Percentiles rank a stretch among this genome's conserved stretches.
These are phyloP conservation scores for Acanthamoeba quina DNA, from an alignment of 208 protist species.

Conservation along the genomic window DNA sequence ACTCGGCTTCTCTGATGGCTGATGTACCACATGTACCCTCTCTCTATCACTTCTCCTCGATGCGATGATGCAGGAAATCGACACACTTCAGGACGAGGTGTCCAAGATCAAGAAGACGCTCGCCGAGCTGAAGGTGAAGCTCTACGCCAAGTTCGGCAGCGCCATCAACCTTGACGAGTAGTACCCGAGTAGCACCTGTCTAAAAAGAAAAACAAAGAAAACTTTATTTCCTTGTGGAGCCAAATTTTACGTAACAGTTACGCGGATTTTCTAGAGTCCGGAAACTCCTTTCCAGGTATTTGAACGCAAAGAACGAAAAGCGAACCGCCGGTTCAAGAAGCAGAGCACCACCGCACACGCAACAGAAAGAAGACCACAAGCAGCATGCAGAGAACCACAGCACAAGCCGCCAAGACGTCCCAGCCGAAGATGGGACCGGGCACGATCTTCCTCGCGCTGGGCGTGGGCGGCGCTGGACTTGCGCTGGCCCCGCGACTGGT, in stretches of 20 bases:
- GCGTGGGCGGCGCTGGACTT: background rate
- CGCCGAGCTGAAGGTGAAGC: constrained; percentile 74
- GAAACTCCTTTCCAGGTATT: background rate
- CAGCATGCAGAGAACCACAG: background rate
- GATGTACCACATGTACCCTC: background rate
- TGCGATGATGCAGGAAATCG: background rate
- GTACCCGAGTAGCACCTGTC: background rate
- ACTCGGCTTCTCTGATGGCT: background rate
- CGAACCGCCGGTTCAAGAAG: background rate
- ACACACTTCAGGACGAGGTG: background rate
- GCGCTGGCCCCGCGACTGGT: background rate
- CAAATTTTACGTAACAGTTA: background rate
- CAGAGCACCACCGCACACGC: background rate
- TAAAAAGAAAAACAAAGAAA: background rate
- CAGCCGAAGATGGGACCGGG: background rate
- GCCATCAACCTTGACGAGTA: constrained; percentile 76
- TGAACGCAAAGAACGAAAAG: background rate
- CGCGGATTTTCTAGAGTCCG: background rate
- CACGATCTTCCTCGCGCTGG: background rate
- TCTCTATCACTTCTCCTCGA: background rate
- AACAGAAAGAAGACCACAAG: background rate
- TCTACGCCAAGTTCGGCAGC: constrained; percentile 75
- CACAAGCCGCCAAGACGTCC: background rate
- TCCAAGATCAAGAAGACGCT: constrained; percentile 65
- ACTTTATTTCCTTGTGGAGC: background rate